phyloP scores from a whole-genome alignment of 352 stramenopile species.

The Elongisporangium undulatum region DNA sequence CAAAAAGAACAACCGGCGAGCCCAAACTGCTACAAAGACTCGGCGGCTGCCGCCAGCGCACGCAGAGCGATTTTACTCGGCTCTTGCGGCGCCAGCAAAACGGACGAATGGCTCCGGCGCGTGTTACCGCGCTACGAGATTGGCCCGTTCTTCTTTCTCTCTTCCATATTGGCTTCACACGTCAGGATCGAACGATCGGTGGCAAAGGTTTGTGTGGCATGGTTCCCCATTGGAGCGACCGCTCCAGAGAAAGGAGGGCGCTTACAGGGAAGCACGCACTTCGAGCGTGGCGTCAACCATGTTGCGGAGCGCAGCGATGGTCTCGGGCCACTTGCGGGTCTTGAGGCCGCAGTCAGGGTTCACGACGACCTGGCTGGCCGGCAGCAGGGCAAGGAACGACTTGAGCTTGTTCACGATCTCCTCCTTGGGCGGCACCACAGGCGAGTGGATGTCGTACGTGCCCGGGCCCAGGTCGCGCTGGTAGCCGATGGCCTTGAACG shows the following conservation, averaged over 20 bases:
- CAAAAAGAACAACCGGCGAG: neutral
- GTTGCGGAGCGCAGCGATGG: conserved; percentile 84
- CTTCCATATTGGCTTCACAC: neutral
- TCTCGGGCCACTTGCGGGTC: conserved; percentile 91
- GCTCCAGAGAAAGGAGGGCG: neutral
- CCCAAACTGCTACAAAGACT: neutral
- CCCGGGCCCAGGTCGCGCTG: conserved; percentile 88
- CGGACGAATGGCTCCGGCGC: neutral
- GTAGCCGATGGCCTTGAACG: conserved; percentile 89
- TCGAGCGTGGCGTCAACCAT: conserved; percentile 83
- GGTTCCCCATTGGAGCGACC: neutral
- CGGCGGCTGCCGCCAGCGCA: neutral
- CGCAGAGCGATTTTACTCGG: neutral
- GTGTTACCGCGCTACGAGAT: neutral
- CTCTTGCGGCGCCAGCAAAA: neutral
- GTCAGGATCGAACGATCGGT: neutral
- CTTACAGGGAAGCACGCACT: conserved; percentile 63
- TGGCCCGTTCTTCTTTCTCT: neutral
- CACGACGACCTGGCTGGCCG: conserved; percentile 74
- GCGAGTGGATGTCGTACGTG: conserved; percentile 94
- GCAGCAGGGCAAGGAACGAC: conserved; percentile 81
- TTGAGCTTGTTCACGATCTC: conserved; percentile 87
- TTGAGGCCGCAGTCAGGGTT: conserved; percentile 94
- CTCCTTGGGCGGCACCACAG: conserved; percentile 85
- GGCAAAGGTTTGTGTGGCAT: neutral